Base-by-base conservation (phyloP, 495 filamentous ascomycete genomes). In the Aspergillus baeticus region DNA sequence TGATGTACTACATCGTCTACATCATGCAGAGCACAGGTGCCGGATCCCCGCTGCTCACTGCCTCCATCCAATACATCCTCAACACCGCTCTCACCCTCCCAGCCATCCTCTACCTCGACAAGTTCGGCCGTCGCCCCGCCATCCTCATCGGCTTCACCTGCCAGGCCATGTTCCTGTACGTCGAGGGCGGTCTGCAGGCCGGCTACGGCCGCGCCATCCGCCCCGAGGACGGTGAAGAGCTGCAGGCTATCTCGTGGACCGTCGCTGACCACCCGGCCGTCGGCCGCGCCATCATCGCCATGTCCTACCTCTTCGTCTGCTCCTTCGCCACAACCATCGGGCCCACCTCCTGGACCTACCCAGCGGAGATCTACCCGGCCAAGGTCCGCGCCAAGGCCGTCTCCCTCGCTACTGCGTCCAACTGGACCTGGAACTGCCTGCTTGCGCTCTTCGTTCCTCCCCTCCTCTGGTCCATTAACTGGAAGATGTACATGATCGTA, bases 61-160 rank as follows among this genome's bases (percentile, higher is more conserved):
- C 89, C 3, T 87, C 85, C 0, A 86, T 92, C 48, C 88, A 91
- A 60, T 92, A 91, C 66, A 82, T 91, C 48, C 84, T 92, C 68
- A 90, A 89, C 68, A 85, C 90, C 2, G 73, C 76, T 18, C 65
- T 90, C 55, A 89, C 86, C 10, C 58, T 86, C 3, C 83, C 82
- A 0, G 82, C 82, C 3, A 79, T 87, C 34, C 58, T 87, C 13
- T 83, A 77, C 61, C 74, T 84, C 41, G 81, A 84, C 61, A 63
- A 63, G 23, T 77, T 78, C 58, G 79, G 80, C 33, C 79, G 81
- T 23, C 80, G 81, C 3, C 75, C 73, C 4, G 68, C 78, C 0
- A 70, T 84, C 34, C 73, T 84, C 6, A 55, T 75, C 22, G 81
- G 81, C 5, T 79, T 79, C 8, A 63, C 74, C 46, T 57, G 65